Conservation (phyloP, 345 rosid genomes). For the Boechera retrofracta region DNA sequence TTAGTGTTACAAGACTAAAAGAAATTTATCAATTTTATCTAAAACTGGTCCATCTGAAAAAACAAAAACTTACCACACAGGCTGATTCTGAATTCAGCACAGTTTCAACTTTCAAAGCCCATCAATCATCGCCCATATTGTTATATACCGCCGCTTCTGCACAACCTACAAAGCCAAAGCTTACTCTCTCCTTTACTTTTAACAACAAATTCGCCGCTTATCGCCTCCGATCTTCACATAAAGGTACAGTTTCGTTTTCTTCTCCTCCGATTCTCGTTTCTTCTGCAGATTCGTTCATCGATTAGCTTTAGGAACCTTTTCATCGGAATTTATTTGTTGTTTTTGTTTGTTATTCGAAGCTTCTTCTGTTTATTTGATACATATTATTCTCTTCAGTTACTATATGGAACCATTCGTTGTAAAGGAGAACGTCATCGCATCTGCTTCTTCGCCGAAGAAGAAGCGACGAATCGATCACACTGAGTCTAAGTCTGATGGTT, state of each 20-base stretch:
- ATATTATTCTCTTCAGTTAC: constrained; percentile 39
- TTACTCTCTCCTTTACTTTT: constrained; percentile 15
- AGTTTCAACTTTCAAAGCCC: constrained; percentile 25
- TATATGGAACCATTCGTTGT: constrained; percentile 45
- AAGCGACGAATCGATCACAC: constrained; percentile 48
- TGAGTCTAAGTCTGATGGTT: constrained; percentile 30
- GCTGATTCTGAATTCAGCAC: constrained; percentile 14
- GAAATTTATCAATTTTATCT: not conserved
- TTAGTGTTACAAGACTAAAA: constrained; percentile 3
- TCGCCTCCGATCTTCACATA: constrained; percentile 36
- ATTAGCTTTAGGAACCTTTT: constrained; percentile 20
- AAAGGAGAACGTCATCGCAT: constrained; percentile 39
- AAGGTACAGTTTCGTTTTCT: constrained; percentile 30
- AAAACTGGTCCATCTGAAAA: constrained; percentile 1
- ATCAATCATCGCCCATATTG: constrained; percentile 14
- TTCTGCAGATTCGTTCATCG: constrained; percentile 27
- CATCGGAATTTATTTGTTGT: not conserved
- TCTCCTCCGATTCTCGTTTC: constrained; percentile 21
- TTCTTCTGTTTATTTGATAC: constrained; percentile 24
- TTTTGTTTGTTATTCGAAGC: not conserved
- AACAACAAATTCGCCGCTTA: constrained; percentile 41
- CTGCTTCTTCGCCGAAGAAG: constrained; percentile 45
- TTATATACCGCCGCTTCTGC: constrained; percentile 42
- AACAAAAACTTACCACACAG: constrained; percentile 4
- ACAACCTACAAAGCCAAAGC: constrained; percentile 38